Conservation (phyloP, 1,139 yeast genomes). For the Yamadazyma mexicana region DNA sequence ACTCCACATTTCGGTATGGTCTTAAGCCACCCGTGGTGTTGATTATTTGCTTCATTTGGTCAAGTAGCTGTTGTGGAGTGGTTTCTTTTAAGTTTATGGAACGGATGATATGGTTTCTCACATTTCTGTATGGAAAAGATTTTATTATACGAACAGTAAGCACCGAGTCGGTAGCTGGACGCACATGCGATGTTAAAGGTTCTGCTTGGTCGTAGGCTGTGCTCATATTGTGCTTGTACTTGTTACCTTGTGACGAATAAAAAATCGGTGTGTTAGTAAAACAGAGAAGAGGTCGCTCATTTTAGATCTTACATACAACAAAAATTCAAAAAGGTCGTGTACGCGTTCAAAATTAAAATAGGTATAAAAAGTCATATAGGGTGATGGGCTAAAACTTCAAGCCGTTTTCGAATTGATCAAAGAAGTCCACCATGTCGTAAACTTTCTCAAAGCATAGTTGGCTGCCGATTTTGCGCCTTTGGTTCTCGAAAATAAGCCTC, state of each 20-base stretch:
- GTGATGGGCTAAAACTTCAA: conserved; percentile 18
- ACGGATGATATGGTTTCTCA: conserved; percentile 73
- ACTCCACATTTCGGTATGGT: conserved; percentile 78
- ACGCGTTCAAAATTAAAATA: conserved; percentile 9
- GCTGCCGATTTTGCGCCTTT: conserved; percentile 21
- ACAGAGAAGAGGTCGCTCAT: too few species aligned
- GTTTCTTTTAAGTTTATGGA: conserved; percentile 71
- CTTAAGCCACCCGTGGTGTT: conserved; percentile 68
- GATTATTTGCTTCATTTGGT: conserved; percentile 46
- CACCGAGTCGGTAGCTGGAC: conserved; percentile 69
- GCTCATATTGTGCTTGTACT: conserved; percentile 1
- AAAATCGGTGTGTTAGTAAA: too few species aligned
- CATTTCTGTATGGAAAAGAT: conserved; percentile 90
- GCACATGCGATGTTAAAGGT: conserved; percentile 66
- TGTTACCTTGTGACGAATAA: too few species aligned
- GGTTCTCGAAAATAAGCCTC: conserved; percentile 26
- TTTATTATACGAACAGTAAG: conserved; percentile 84
- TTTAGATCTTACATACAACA: too few species aligned
- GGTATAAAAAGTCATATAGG: too few species aligned
- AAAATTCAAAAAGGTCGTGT: conserved; percentile 9
- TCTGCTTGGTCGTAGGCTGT: conserved; percentile 37
- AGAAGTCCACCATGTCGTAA: conserved; percentile 27
- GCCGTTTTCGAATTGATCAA: conserved; percentile 25
- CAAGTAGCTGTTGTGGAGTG: conserved; percentile 65
- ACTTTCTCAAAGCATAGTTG: conserved; percentile 25